Evolutionary conservation across 2,329 filamentous ascomycete genomes (phyloP), one percentile per base, ranked within the genome.

Genomic region (Rutstroemia sp.): DNA sequence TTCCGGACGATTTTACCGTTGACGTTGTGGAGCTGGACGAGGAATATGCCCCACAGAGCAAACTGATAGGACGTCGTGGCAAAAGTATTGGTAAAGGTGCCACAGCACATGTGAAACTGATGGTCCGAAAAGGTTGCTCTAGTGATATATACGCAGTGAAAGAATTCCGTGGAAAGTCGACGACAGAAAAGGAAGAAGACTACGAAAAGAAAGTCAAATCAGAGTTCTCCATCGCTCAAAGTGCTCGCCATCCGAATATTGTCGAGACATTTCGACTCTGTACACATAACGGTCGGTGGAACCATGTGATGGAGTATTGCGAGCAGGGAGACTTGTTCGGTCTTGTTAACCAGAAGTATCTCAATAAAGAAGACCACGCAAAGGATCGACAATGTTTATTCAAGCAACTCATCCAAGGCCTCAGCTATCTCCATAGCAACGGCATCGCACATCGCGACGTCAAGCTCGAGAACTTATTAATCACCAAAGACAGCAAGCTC

Each of bases 221-320:
- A 1, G 91, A 96, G 69, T 96, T 84, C 73, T 89, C 85, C 70
- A 91, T 95, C 62, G 88, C 88, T 58, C 92, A 92, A 75, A 89
- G 87, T 62, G 73, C 92, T 59, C 82, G 90, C 65, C 90, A 95
- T 68, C 89, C 90, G 51, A 95, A 95, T 70, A 88, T 95, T 64
- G 87, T 95, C 61, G 82, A 89, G 70, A 92, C 89, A 0, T 74
- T 91, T 49, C 60, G 61, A 27, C 77, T 95, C 5, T 94, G 89
- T 73, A 83, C 80, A 14, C 80, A 91, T 63, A 81, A 84, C 63
- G 83, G 82, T 34, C 83, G 86, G 41, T 95, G 88, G 87, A 92
- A 90, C 69, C 89, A 95, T 69, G 89, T 95, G 56, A 96, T 96
- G 91, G 89, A 96, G 69, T 95, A 88, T 70, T 95, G 91, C 73